Evolutionary conservation across 257 asterid genomes (phyloP), one percentile per base, ranked within the genome.

Genomic region (Ilex asprella): DNA sequence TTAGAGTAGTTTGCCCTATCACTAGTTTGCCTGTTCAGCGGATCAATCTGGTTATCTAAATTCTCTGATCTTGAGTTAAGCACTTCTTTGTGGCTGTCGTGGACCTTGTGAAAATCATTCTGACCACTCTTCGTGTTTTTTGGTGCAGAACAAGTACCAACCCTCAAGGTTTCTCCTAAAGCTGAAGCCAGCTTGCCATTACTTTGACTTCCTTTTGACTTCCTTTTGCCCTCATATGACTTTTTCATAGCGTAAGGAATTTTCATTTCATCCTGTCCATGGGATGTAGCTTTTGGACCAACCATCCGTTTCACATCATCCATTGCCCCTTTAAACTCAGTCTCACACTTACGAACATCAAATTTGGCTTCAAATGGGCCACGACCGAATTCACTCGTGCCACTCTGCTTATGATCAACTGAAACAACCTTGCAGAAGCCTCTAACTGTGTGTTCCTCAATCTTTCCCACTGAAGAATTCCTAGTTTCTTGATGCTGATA

Each of bases 211-310:
- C 69, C 77, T 66, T 78, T 82, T 7, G 68, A 60, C 66, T 76
- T 84, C 67, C 75, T 84, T 65, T 79, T 79, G 59, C 81, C 81
- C 62, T 76, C 82, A 64, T 59, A 44, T 59, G 80, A 55, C 75
- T 70, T 79, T 70, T 73, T 78, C 61, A 60, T 54, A 16, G 72
- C 63, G 56, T 10, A 73, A 62, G 74, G 55, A 65, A 39, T 65
- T 66, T 60, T 65, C 49, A 62, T 58, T 44, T 70, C 79, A 66
- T 72, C 71, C n/a, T 60, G 76, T 64, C 67, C 79, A 63, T 63
- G 70, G 55, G 79, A 72, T 56, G 66, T n/a, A 47, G 74, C 70
- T 72, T 46, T 54, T 53, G 10, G 65, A 59, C 68, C 72, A 77
- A 55, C 58, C 67, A 75, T 80, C 70, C 49, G 61, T 35, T 65